Evolutionary conservation across 331 rosid species (phyloP).

Genomic region (Pyrus hybrid): DNA sequence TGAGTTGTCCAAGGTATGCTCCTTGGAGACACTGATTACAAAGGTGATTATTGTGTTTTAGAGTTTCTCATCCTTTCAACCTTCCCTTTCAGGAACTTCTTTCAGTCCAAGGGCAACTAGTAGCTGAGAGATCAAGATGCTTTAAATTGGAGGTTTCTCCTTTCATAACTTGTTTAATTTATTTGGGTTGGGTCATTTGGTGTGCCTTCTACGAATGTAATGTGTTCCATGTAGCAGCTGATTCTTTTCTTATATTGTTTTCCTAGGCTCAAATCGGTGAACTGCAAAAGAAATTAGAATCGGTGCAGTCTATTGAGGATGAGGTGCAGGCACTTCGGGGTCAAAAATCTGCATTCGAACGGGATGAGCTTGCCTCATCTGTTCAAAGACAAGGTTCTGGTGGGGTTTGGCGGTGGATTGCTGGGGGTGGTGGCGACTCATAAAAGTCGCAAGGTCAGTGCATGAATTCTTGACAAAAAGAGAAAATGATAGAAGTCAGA

Average conservation of each 20-base stretch:
- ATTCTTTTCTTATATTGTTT: neutral
- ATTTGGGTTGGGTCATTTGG: neutral
- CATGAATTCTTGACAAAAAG: neutral
- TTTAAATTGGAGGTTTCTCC: conserved; percentile 73
- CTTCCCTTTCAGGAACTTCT: conserved; percentile 63
- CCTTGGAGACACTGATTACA: conserved; percentile 1
- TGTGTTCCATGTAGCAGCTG: neutral
- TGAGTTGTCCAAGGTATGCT: conserved; percentile 79
- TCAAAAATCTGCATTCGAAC: conserved; percentile 69
- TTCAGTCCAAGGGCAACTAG: conserved; percentile 85
- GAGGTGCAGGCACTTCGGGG: conserved; percentile 72
- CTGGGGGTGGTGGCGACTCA: conserved; percentile 24
- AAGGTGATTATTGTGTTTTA: neutral
- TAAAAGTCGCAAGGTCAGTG: neutral
- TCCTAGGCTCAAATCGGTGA: conserved; percentile 85
- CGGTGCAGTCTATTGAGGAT: conserved; percentile 70
- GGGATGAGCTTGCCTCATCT: conserved; percentile 54
- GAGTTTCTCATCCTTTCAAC: conserved; percentile 18
- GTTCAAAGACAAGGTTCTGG: conserved; percentile 78
- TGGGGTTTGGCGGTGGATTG: conserved; percentile 82
- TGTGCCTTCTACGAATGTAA: neutral
- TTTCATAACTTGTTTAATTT: neutral
- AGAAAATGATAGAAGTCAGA: neutral
- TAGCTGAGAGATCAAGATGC: conserved; percentile 94
- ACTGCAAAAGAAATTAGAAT: conserved; percentile 62